Conservation (phyloP, 148 eudicot genomes). For the Vaccinium myrtillus region DNA sequence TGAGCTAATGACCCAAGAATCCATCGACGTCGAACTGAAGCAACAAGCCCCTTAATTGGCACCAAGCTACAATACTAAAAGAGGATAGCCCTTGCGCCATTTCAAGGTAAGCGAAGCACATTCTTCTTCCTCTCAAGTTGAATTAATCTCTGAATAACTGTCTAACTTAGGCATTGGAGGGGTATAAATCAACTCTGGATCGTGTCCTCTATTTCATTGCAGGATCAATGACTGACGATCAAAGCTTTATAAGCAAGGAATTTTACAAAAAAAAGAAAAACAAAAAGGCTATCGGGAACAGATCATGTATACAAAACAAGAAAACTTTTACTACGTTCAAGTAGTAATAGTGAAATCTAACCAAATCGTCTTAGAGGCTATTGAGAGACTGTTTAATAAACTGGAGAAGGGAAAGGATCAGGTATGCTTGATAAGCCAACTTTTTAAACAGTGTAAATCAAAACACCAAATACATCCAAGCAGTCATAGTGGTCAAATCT, state of each 20-base stretch:
- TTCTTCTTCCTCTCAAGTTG: neutral
- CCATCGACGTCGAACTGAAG: neutral
- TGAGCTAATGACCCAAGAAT: neutral
- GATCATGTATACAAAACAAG: neutral
- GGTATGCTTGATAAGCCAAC: neutral
- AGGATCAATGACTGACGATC: neutral
- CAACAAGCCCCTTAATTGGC: neutral
- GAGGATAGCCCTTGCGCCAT: neutral
- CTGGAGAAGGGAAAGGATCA: neutral
- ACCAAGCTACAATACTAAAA: neutral
- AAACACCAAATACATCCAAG: neutral
- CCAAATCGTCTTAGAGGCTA: neutral
- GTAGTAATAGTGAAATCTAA: neutral
- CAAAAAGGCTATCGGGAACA: neutral
- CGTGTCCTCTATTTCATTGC: neutral
- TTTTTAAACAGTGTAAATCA: neutral
- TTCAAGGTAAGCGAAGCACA: neutral
- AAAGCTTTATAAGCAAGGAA: neutral
- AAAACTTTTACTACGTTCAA: neutral
- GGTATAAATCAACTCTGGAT: too few relatives aligned
- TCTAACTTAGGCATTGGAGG: neutral
- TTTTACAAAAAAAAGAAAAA: neutral
- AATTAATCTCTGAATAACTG: neutral
- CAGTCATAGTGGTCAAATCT: neutral
- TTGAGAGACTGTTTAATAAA: neutral